A percentile compares a stretch with the other conserved stretches of the same genome.
These are phyloP conservation scores for Kazachstania sp. DNA, from an alignment of 1,139 yeast genomes.

Conservation along the genomic window DNA sequence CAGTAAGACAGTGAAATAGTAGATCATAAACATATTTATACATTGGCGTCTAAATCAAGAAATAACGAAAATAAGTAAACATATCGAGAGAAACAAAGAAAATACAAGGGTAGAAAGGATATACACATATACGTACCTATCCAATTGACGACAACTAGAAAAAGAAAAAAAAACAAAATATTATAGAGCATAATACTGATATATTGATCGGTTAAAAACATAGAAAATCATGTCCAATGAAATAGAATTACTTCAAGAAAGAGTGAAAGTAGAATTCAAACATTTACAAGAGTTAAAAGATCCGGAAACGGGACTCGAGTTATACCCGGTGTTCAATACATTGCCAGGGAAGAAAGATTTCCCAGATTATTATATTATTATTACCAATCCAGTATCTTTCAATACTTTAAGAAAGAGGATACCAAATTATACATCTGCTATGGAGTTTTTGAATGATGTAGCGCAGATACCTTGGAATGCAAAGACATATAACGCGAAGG, in stretches of 20 bases:
- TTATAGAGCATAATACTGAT: too few species aligned
- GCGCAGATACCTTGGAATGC: constrained; percentile 90
- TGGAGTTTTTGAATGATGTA: constrained; percentile 65
- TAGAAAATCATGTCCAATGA: neutral
- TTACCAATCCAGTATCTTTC: constrained; percentile 64
- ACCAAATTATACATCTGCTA: constrained; percentile 49
- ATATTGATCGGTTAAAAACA: too few species aligned
- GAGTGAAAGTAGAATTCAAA: constrained; percentile 3
- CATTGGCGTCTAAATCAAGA: too few species aligned
- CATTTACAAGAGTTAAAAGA: constrained; percentile 39
- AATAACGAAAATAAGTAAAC: too few species aligned
- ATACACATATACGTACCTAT: neutral
- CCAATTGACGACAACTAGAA: neutral
- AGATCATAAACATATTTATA: too few species aligned
- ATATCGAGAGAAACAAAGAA: too few species aligned
- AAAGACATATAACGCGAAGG: constrained; percentile 65
- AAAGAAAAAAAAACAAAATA: too few species aligned
- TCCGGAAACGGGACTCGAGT: constrained; percentile 33
- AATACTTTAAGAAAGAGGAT: constrained; percentile 49
- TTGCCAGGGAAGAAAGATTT: constrained; percentile 48
- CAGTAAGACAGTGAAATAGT: too few species aligned
- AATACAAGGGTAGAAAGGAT: neutral
- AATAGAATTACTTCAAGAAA: constrained; percentile 1
- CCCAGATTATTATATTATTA: constrained; percentile 64
- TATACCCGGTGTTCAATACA: constrained; percentile 44